Conservation (phyloP, 805 yeast genomes). For the Zygosaccharomyces siamensis region DNA sequence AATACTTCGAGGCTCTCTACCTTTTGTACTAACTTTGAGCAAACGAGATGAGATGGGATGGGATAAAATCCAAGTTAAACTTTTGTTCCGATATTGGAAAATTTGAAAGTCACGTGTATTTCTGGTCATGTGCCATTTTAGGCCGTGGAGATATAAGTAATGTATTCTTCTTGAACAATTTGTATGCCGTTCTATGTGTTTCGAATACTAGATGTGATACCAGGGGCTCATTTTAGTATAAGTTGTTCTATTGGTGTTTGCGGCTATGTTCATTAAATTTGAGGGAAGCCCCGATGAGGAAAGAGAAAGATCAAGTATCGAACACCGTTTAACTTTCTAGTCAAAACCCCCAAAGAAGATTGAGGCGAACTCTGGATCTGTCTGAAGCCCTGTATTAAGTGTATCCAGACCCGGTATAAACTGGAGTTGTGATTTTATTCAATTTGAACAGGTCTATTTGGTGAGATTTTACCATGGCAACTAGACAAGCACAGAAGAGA, state of each 20-base stretch:
- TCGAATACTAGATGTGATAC: too few relatives aligned
- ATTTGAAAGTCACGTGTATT: background rate
- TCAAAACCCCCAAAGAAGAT: background rate
- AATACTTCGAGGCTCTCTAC: background rate
- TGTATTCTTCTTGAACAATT: too few relatives aligned
- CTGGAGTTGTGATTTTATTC: background rate
- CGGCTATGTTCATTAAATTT: background rate
- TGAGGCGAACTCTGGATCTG: background rate
- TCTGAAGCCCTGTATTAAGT: background rate
- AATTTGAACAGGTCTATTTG: background rate
- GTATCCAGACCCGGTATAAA: background rate
- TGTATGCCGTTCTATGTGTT: too few relatives aligned
- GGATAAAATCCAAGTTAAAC: background rate
- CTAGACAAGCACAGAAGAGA: conserved; percentile 42
- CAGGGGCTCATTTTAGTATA: background rate
- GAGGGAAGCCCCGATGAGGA: conserved; percentile 3
- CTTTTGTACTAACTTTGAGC: too few relatives aligned
- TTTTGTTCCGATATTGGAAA: background rate
- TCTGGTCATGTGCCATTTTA: background rate
- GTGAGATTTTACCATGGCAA: conserved; percentile 35
- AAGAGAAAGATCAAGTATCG: conserved; percentile 2
- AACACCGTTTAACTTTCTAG: background rate
- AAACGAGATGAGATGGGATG: background rate
- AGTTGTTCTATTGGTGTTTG: background rate
- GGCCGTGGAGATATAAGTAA: background rate